Evolutionary conservation across 495 filamentous ascomycete genomes (phyloP).

Genomic region (Hypoxylon cercidicola): DNA sequence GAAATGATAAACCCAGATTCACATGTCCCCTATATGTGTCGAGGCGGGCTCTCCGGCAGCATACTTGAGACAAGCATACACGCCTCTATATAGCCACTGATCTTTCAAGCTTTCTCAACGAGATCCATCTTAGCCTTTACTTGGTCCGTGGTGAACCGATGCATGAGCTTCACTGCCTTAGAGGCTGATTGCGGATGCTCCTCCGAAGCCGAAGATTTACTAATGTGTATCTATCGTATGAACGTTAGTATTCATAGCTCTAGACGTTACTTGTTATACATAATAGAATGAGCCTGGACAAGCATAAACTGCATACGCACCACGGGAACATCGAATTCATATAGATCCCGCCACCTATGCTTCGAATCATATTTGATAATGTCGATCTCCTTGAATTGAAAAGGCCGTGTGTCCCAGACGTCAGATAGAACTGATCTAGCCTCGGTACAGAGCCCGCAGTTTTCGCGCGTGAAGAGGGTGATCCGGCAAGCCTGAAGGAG

Average conservation of each 20-base stretch:
- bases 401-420: slow-evolving; percentile 73
- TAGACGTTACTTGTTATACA: background rate
- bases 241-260: slow-evolving; percentile 5
- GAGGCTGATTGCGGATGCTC: slow-evolving; percentile 63
- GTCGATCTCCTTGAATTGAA: slow-evolving; percentile 82
- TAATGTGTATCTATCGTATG: slow-evolving; percentile 70
- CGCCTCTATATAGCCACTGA: background rate
- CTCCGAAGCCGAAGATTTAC: slow-evolving; percentile 56
- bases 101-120: slow-evolving; percentile 58
- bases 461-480: slow-evolving; percentile 83
- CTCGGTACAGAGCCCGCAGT: slow-evolving; percentile 81
- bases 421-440: slow-evolving; percentile 77
- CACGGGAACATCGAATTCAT: slow-evolving; percentile 92
- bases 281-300: too few relatives aligned
- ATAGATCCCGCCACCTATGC: slow-evolving; percentile 75
- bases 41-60: too few relatives aligned
- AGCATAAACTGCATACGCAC: too few relatives aligned
- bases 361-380: slow-evolving; percentile 74
- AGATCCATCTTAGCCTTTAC: slow-evolving; percentile 76
- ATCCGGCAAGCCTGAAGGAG: slow-evolving; percentile 72
- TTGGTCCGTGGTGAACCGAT: slow-evolving; percentile 77
- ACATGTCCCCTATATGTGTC: too few relatives aligned
- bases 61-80: too few relatives aligned
- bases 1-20: background rate
- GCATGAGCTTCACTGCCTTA: slow-evolving; percentile 81